phyloP scores from a whole-genome alignment of 495 filamentous ascomycete species.

The Penicillium lividum region DNA sequence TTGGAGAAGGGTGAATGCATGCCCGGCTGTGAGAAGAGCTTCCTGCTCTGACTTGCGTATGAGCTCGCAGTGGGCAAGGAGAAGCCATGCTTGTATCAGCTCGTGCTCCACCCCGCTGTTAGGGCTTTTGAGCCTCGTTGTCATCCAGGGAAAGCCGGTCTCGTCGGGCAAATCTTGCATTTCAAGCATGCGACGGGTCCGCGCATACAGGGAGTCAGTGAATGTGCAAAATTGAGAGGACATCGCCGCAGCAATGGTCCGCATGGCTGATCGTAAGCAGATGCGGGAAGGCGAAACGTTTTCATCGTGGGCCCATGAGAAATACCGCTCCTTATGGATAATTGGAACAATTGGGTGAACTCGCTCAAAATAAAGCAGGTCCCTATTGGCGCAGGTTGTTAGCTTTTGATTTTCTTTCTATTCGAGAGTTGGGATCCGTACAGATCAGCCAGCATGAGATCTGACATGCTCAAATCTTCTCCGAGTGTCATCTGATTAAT shows the following conservation, averaged over 20 bases:
- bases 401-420: constrained; percentile 36
- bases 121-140: neutral
- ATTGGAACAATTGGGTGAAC: constrained; percentile 57
- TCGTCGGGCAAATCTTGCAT: constrained; percentile 12
- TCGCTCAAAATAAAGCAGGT: constrained; percentile 60
- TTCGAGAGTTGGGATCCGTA: neutral
- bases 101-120: constrained; percentile 28
- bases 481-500: neutral
- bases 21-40: constrained; percentile 55
- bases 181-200: constrained; percentile 49
- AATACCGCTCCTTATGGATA: constrained; percentile 49
- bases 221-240: constrained; percentile 54
- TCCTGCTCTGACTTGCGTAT: constrained; percentile 46
- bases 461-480: neutral
- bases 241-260: constrained; percentile 52
- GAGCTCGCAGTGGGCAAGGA: constrained; percentile 56
- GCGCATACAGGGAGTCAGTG: constrained; percentile 47
- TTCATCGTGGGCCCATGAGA: constrained; percentile 37
- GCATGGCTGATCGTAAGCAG: constrained; percentile 59
- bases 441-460: neutral
- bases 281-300: constrained; percentile 39
- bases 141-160: neutral
- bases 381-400: constrained; percentile 23
- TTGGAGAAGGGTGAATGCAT: constrained; percentile 55
- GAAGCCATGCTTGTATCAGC: constrained; percentile 55